Evolutionary conservation across 352 stramenopile genomes (phyloP).

Genomic region (Plasmopara muralis): DNA sequence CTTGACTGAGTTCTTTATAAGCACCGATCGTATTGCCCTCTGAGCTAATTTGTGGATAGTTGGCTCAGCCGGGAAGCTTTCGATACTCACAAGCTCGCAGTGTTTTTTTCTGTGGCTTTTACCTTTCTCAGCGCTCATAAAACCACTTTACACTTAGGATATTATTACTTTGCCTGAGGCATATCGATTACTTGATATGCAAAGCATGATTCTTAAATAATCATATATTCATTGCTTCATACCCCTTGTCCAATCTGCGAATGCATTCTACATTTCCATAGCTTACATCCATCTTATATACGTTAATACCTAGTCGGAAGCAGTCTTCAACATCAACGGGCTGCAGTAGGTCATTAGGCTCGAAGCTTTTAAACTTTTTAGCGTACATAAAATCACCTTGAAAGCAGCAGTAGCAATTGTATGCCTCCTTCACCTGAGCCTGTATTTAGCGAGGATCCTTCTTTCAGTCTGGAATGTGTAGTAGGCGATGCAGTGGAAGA

Average conservation of each 20-base stretch:
- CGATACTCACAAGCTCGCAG: constrained; percentile 1
- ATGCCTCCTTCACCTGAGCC: constrained; percentile 1
- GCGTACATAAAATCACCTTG: constrained; percentile 1
- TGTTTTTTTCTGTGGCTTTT: neutral
- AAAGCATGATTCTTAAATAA: neutral
- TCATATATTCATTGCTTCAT: neutral
- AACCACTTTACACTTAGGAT: neutral
- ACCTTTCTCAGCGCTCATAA: neutral
- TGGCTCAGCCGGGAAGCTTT: neutral
- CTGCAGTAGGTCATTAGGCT: constrained; percentile 7
- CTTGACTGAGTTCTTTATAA: constrained; percentile 1
- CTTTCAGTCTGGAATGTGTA: neutral
- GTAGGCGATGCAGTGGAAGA: neutral
- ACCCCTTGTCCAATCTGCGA: neutral
- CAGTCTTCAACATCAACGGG: constrained; percentile 6
- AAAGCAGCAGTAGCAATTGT: constrained; percentile 3
- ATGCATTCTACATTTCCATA: constrained; percentile 1
- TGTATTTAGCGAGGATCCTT: neutral
- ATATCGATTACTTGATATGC: constrained; percentile 1
- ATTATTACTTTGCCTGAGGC: neutral
- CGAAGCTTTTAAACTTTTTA: constrained; percentile 2
- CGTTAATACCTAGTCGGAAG: constrained; percentile 7
- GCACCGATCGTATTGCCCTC: neutral
- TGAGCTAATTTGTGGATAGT: neutral
- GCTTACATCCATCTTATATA: constrained; percentile 2